Evolutionary conservation across 2,329 filamentous ascomycete genomes (phyloP).

Genomic region (Calonectria fujianensis): DNA sequence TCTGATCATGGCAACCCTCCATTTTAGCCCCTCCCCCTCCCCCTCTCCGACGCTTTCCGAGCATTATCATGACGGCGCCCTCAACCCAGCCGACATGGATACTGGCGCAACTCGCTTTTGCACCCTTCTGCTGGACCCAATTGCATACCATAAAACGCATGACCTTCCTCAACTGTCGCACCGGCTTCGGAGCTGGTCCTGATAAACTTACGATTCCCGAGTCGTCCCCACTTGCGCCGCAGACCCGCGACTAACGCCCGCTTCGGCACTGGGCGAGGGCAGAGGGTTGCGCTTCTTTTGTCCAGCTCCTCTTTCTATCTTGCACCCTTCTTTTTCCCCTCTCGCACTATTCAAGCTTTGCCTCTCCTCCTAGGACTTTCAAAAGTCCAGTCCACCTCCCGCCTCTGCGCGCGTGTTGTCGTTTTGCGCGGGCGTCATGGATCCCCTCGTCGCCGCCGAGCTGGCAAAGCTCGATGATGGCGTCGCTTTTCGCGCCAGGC

Average conservation of each 20-base stretch:
- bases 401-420: background rate
- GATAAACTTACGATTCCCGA: constrained; percentile 36
- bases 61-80: constrained; percentile 1
- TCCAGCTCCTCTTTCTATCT: constrained; percentile 8
- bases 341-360: background rate
- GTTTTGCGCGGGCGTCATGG: constrained; percentile 55
- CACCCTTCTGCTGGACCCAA: background rate
- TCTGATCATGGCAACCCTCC: background rate
- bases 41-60: constrained; percentile 20
- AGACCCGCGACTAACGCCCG: constrained; percentile 38
- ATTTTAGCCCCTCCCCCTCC: constrained; percentile 1
- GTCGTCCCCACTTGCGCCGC: constrained; percentile 31
- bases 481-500: constrained; percentile 85
- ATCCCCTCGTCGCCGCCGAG: constrained; percentile 61
- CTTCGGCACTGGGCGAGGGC: constrained; percentile 32
- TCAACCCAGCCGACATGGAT: background rate
- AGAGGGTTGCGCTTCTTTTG: constrained; percentile 25
- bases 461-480: constrained; percentile 58
- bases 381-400: background rate
- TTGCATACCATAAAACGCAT: constrained; percentile 22
- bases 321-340: background rate
- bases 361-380: background rate
- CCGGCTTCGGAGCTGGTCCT: constrained; percentile 21
- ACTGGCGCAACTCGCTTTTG: background rate
- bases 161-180: constrained; percentile 11